Base-by-base conservation (phyloP, 2,329 filamentous ascomycete species). In the Aspergillus phoenicis region DNA sequence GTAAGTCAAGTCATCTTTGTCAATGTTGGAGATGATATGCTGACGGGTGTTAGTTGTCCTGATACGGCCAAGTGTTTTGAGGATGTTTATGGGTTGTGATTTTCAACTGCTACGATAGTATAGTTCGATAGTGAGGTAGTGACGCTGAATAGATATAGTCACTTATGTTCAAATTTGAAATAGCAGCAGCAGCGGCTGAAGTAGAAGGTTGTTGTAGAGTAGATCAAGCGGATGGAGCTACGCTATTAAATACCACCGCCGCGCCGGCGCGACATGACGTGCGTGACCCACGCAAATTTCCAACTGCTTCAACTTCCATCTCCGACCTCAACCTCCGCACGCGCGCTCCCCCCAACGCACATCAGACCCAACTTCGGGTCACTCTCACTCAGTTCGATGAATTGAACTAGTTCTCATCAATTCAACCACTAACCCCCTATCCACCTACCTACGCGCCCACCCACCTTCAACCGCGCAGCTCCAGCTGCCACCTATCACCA, bases 1-100 rank as follows among this genome's bases (percentile, higher is more conserved):
- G 76, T 79, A 64, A 69, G 75, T 71, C 33, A 11, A 30, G 10
- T 57, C 20, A 7, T 10, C 15, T 49, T 22, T 38, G 4, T 11
- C 30, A 5, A 7, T 48, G 48, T 4, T 8, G 15, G 8, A 7
- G 5, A 15, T 20, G 11, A 30, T 30, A 4, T 48, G 10, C 20
- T 56, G 20, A 51, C 36, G 45, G 33, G 15, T 7, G 45, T 33
- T 61, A 73, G 71, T 63, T 73, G 71, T 58, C 71, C 71, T 7
- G 52, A 62, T 26, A 69, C 69, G 45, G 52, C 48, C 5, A 65
- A 70, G 41, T 73, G 71, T 38, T 71, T 70, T 36, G 55, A 53
- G 20, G 64, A 73, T 64, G 66, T 72, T 11, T 73, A 71, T 62
- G 67, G 61, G 1, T 22, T 58, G 52, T 55, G 38, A n/a, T 36